Evolutionary conservation across 2,329 filamentous ascomycete genomes (phyloP), one percentile per base, ranked within the genome.

Genomic region (Atkinsonella hypoxylon): DNA sequence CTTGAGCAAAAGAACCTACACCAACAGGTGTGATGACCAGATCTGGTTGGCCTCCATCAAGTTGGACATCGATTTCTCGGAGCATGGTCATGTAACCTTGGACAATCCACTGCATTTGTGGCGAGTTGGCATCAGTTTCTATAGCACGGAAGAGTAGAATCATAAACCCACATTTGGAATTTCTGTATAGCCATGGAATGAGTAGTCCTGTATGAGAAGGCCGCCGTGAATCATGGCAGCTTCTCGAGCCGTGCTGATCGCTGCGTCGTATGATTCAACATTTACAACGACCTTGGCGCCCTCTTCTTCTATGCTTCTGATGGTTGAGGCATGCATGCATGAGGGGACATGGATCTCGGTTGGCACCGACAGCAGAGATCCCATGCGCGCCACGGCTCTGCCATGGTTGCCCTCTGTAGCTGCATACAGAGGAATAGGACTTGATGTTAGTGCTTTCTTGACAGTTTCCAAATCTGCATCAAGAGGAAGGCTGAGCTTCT

Each of bases 321-420:
- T 68, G 0, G 82, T 84, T 1, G 67, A 65, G 6, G 66, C 59
- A 43, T 77, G 70, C 71, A 88, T 79, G 22, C 70, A 72, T 0
- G 59, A 59, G 0, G 85, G 83, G 1, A 89, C 83, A 56, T 79
- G 83, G 4, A 90, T 79, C 15, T 69, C 67, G 0, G 74, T 74
- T 0, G 68, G 59, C 0, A 88, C 64, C 0, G 68, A 71, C 10
- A 91, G 66, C 11, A 81, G 70, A 40, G 66, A 69, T 0, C 76
- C 83, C 79, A 90, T 87, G 7, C 77, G 71, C 0, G 85, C 82
- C 1, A 89, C 75, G 0, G 87, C 86, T 2, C 85, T 71, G 0
- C 87, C 87, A 70, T 86, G 85, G 55, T 91, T 91, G 0, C 87
- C 87, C 46, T 88, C 85, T 0, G 84, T 88, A 1, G 82, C 81